Conservation (phyloP, 2,329 filamentous ascomycete species). For the Rhinocladiella similis region DNA sequence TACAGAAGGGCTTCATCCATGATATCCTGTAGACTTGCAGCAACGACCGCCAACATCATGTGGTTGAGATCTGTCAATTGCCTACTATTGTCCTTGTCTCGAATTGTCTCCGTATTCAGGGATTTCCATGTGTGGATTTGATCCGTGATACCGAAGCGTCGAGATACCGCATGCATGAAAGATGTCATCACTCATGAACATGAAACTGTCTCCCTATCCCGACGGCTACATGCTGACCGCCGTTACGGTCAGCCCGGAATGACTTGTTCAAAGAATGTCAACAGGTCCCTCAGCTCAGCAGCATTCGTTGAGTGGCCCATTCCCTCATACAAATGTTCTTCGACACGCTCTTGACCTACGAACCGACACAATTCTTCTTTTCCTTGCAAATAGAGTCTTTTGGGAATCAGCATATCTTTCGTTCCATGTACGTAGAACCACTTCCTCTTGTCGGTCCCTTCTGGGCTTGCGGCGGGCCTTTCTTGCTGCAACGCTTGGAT, state of each 20-base stretch:
- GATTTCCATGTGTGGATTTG: too few relatives aligned
- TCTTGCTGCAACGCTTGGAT: constrained; percentile 41
- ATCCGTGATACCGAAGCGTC: too few relatives aligned
- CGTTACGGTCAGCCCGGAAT: constrained; percentile 24
- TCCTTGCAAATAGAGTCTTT: constrained; percentile 44
- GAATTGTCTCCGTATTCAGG: too few relatives aligned
- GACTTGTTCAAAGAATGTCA: constrained; percentile 24
- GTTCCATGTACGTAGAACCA: constrained; percentile 50
- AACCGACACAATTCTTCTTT: constrained; percentile 41
- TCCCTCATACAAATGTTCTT: constrained; percentile 44
- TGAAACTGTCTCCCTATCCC: too few relatives aligned
- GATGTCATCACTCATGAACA: too few relatives aligned
- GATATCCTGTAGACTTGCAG: too few relatives aligned
- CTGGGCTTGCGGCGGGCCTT: constrained; percentile 32
- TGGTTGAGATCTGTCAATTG: too few relatives aligned
- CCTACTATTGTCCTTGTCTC: too few relatives aligned
- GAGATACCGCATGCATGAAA: too few relatives aligned
- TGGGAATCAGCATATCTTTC: constrained; percentile 50
- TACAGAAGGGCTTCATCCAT: too few relatives aligned
- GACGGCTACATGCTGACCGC: too few relatives aligned
- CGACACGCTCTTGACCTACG: constrained; percentile 39
- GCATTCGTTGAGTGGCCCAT: constrained; percentile 48
- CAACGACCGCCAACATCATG: too few relatives aligned
- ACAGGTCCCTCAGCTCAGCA: constrained; percentile 48
- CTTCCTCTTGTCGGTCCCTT: constrained; percentile 37